Evolutionary conservation across 768 basidiomycete species (phyloP).

Genomic region (Boletus sensibilis): DNA sequence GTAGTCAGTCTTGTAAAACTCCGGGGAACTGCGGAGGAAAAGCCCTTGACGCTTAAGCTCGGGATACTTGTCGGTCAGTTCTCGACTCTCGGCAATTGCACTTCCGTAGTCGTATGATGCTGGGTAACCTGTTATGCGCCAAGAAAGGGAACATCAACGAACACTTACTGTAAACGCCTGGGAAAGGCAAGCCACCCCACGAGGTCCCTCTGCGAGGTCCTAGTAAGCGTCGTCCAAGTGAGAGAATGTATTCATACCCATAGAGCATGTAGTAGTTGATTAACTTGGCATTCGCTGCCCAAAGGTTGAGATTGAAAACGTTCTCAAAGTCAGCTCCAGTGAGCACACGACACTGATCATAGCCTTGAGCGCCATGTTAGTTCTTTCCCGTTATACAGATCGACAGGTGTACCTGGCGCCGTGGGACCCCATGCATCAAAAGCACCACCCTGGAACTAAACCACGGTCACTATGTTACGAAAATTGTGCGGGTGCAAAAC

Average conservation of each 20-base stretch:
- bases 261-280: conserved; percentile 87
- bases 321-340: conserved; percentile 75
- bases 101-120: conserved; percentile 82
- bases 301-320: conserved; percentile 76
- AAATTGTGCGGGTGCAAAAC: conserved; percentile 3
- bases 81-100: conserved; percentile 65
- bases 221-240: neutral
- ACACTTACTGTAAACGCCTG: conserved; percentile 59
- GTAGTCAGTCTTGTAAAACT: conserved; percentile 79
- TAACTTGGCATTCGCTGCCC: conserved; percentile 80
- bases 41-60: conserved; percentile 78
- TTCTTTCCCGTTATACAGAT: neutral
- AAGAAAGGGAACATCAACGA: neutral
- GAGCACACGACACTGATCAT: conserved; percentile 58
- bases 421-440: conserved; percentile 81
- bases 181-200: conserved; percentile 81
- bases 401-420: conserved; percentile 50
- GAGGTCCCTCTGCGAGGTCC: conserved; percentile 64
- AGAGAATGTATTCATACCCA: conserved; percentile 44
- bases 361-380: conserved; percentile 41
- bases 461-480: conserved; percentile 9
- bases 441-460: conserved; percentile 70
- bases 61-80: conserved; percentile 63
- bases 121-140: conserved; percentile 3
- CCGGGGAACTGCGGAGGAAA: conserved; percentile 76